Percentiles rank a stretch among this genome's conserved stretches.
phyloP scores from a whole-genome alignment of 2,329 filamentous ascomycete genomes.

The Parafenestella ontariensis region DNA sequence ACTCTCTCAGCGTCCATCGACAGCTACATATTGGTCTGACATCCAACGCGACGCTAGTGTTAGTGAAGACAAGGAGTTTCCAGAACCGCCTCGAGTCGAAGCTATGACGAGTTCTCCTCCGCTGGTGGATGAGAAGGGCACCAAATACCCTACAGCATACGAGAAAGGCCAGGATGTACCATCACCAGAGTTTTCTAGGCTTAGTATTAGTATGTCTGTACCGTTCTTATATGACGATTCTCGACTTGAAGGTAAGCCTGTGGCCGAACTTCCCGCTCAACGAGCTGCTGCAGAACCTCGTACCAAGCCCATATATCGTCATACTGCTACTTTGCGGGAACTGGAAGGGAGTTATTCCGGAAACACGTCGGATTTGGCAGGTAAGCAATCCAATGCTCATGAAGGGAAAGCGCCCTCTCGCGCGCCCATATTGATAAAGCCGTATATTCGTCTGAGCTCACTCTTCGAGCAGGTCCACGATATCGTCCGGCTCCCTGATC shows the following conservation, averaged over 20 bases:
- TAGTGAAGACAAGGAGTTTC: not conserved
- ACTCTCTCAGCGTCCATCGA: not conserved
- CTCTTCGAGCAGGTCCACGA: conserved; percentile 7
- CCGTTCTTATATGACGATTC: not conserved
- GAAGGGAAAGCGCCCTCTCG: not conserved
- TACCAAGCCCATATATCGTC: not conserved
- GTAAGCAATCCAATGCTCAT: not conserved
- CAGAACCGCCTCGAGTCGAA: not conserved
- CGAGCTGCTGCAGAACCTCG: not conserved
- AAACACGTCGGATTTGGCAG: not conserved
- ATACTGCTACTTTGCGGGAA: conserved; percentile 1
- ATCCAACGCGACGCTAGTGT: not conserved
- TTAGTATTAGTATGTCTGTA: not conserved
- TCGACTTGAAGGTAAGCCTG: not conserved
- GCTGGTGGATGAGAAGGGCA: too few relatives aligned
- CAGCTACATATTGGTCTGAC: not conserved
- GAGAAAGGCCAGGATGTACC: not conserved
- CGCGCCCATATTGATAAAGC: not conserved
- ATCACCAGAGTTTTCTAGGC: not conserved
- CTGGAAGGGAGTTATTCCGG: conserved; percentile 7
- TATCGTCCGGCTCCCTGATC: not conserved
- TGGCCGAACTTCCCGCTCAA: not conserved
- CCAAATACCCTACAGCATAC: too few relatives aligned
- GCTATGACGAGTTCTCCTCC: too few relatives aligned
- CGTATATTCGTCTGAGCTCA: conserved; percentile 4